phyloP scores from a whole-genome alignment of 345 rosid species.

The Brassica incana region DNA sequence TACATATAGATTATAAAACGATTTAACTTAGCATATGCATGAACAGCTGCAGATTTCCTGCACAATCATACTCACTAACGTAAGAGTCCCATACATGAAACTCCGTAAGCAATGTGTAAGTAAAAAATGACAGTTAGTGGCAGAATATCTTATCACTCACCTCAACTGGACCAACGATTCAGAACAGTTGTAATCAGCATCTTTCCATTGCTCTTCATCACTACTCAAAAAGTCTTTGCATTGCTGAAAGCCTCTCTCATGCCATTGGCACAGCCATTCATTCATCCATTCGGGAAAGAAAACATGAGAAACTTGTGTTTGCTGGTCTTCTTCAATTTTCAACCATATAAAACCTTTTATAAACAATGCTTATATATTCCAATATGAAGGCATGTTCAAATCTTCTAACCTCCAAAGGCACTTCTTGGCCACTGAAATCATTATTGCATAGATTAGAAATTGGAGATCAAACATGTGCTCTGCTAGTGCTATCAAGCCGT shows the following conservation, averaged over 20 bases:
- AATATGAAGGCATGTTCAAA: constrained; percentile 23
- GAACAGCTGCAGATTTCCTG: constrained; percentile 83
- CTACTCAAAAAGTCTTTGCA: constrained; percentile 39
- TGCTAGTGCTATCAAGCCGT: constrained; percentile 7
- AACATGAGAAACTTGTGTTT: neutral
- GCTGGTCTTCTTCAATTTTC: neutral
- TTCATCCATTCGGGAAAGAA: constrained; percentile 44
- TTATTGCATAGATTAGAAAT: constrained; percentile 32
- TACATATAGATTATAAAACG: too few species aligned
- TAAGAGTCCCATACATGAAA: constrained; percentile 14
- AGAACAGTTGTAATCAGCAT: constrained; percentile 44
- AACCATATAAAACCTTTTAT: neutral
- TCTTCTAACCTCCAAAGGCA: constrained; percentile 62
- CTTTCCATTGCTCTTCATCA: constrained; percentile 43
- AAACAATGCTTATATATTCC: constrained; percentile 12
- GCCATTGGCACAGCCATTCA: constrained; percentile 80
- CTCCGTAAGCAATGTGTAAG: neutral
- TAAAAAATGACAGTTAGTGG: constrained; percentile 5
- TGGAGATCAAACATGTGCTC: constrained; percentile 20
- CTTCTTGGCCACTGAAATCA: constrained; percentile 48
- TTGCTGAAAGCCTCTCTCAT: constrained; percentile 48
- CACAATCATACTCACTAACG: constrained; percentile 24
- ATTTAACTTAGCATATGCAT: constrained; percentile 68
- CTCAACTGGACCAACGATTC: constrained; percentile 76
- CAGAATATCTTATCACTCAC: constrained; percentile 40